Conservation (phyloP, 225 moss, liverwort and hornwort species). For the Bryum argenteum region DNA sequence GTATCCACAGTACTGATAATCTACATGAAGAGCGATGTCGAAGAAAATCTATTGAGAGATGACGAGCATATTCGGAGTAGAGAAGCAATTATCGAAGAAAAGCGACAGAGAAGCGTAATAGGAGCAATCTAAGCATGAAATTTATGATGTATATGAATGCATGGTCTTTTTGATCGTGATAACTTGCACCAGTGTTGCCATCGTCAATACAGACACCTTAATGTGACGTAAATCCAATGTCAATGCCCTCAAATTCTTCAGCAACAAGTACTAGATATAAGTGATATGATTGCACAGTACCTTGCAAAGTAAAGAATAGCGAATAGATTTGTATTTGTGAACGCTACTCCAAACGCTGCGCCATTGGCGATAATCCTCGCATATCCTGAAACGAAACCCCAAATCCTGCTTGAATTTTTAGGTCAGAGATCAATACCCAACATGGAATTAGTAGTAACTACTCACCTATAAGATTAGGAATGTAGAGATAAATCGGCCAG, state of each 20-base stretch:
- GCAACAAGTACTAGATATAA: too few species aligned
- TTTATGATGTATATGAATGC: too few species aligned
- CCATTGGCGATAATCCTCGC: constrained; percentile 83
- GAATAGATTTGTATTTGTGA: constrained; percentile 75
- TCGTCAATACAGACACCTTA: neutral
- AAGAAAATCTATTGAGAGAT: too few species aligned
- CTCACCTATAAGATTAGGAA: constrained; percentile 63
- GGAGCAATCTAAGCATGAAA: too few species aligned
- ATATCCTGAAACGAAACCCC: constrained; percentile 60
- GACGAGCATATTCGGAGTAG: too few species aligned
- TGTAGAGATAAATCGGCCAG: constrained; percentile 67
- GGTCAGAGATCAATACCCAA: neutral
- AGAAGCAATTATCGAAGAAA: too few species aligned
- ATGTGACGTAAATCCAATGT: neutral
- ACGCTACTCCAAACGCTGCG: constrained; percentile 77
- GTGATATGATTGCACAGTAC: constrained; percentile 35
- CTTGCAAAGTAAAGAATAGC: constrained; percentile 83
- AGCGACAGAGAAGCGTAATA: too few species aligned
- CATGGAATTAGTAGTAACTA: neutral
- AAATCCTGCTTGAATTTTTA: neutral
- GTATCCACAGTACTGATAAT: too few species aligned
- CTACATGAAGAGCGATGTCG: too few species aligned
- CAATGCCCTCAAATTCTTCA: neutral
- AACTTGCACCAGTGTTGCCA: neutral
- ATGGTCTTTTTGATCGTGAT: neutral